Percentiles rank a stretch among this genome's conserved stretches.
Evolutionary conservation across 495 filamentous ascomycete species (phyloP).

Genomic region (Podospora bellae-mahoneyi): DNA sequence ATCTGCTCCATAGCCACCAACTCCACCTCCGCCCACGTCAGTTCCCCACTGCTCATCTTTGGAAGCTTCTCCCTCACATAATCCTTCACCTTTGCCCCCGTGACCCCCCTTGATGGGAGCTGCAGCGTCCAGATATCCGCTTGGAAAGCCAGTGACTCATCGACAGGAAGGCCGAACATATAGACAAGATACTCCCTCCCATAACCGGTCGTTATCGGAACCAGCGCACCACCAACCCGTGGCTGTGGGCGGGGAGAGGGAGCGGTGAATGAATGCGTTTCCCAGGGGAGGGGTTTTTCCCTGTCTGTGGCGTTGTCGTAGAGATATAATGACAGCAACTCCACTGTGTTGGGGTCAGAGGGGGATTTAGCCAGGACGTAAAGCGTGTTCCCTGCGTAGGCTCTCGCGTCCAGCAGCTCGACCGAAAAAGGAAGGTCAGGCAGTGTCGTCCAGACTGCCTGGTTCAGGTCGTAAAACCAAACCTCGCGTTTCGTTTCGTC

Average conservation of each 20-base stretch:
- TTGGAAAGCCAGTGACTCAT: slow-evolving; percentile 18
- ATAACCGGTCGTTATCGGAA: slow-evolving; percentile 48
- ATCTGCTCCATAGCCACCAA: slow-evolving; percentile 43
- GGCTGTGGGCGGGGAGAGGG: slow-evolving; percentile 45
- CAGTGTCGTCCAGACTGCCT: slow-evolving; percentile 44
- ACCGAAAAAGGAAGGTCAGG: slow-evolving; percentile 33
- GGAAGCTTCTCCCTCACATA: slow-evolving; percentile 40
- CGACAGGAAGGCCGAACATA: slow-evolving; percentile 42
- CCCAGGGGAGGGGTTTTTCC: slow-evolving; percentile 37
- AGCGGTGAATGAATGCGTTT: slow-evolving; percentile 43
- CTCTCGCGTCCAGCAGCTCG: slow-evolving; percentile 30
- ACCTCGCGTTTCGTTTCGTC: slow-evolving; percentile 31
- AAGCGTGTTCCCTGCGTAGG: slow-evolving; percentile 42
- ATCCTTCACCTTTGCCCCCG: slow-evolving; percentile 52
- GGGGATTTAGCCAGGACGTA: slow-evolving; percentile 37
- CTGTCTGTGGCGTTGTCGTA: slow-evolving; percentile 31
- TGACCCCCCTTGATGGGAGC: slow-evolving; percentile 42
- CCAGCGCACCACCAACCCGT: slow-evolving; percentile 41
- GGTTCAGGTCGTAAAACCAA: slow-evolving; percentile 47
- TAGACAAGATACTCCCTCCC: slow-evolving; percentile 53
- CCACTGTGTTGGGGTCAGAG: slow-evolving; percentile 29
- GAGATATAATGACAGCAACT: slow-evolving; percentile 41
- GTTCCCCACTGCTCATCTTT: slow-evolving; percentile 39
- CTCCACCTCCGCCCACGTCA: slow-evolving; percentile 49
- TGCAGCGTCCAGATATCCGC: slow-evolving; percentile 54